A percentile compares a stretch with the other conserved stretches of the same genome.
phyloP scores from a whole-genome alignment of 148 eudicot genomes.

The Suaeda aralocaspica region DNA sequence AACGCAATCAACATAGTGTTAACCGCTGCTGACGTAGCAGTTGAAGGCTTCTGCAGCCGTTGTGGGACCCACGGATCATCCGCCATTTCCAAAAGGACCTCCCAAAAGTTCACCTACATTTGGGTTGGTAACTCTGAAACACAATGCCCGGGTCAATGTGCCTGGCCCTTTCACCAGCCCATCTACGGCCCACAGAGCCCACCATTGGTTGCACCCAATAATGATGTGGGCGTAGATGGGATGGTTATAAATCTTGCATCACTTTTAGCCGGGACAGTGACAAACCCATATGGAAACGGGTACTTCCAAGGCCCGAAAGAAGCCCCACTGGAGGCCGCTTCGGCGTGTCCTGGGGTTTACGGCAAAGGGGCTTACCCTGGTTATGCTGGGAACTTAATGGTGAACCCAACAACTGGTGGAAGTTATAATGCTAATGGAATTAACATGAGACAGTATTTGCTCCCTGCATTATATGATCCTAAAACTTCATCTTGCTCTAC shows the following conservation, averaged over 20 bases:
- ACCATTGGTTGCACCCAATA: conserved; percentile 47
- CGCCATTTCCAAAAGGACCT: neutral
- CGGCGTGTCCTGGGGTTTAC: conserved; percentile 51
- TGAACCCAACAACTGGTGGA: conserved; percentile 36
- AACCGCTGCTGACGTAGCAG: conserved; percentile 47
- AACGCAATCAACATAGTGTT: conserved; percentile 46
- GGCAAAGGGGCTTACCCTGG: conserved; percentile 61
- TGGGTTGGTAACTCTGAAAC: conserved; percentile 58
- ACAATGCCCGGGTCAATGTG: conserved; percentile 46
- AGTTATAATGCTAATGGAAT: conserved; percentile 58
- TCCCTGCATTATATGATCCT: conserved; percentile 54
- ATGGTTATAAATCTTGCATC: conserved; percentile 46
- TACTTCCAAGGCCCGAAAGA: conserved; percentile 45
- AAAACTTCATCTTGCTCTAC: conserved; percentile 42
- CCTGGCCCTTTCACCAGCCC: conserved; percentile 63
- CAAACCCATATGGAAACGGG: conserved; percentile 53
- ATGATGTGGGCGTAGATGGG: conserved; percentile 52
- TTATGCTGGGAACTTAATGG: conserved; percentile 42
- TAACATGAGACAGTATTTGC: conserved; percentile 41
- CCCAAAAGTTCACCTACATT: conserved; percentile 32
- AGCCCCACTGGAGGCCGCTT: conserved; percentile 50
- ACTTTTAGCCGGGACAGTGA: conserved; percentile 46
- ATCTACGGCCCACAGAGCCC: conserved; percentile 59
- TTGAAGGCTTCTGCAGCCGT: conserved; percentile 41
- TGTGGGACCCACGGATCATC: conserved; percentile 45